These are phyloP conservation scores for Hypoxylon sp. DNA, from an alignment of 2,329 filamentous ascomycete species.

Conservation along the genomic window DNA sequence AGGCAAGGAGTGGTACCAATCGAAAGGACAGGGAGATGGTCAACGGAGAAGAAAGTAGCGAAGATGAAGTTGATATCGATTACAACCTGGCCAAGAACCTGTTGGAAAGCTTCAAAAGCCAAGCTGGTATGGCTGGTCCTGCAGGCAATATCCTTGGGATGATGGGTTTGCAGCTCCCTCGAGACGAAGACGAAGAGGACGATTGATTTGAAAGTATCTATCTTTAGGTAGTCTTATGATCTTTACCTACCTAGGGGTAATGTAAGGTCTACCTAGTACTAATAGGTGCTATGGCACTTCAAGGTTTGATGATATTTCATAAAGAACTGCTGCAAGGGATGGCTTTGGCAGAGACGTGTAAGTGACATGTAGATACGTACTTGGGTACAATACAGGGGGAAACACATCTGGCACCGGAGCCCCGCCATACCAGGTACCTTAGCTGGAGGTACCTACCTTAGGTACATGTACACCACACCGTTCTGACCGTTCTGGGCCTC, in stretches of 20 bases:
- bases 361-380: neutral
- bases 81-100: conserved; percentile 91
- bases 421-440: conserved; percentile 20
- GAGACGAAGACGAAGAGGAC: conserved; percentile 74
- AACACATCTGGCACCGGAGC: neutral
- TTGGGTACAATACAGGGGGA: neutral
- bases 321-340: too few relatives aligned
- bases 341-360: neutral
- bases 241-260: neutral
- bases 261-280: neutral
- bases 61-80: conserved; percentile 79
- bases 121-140: conserved; percentile 86
- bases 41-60: conserved; percentile 60
- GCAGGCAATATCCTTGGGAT: conserved; percentile 87
- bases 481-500: neutral
- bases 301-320: neutral
- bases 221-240: neutral
- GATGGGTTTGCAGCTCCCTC: conserved; percentile 84
- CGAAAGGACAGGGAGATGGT: conserved; percentile 46
- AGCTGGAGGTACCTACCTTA: too few relatives aligned
- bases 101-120: conserved; percentile 91
- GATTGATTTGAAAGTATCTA: conserved; percentile 34
- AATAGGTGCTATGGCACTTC: too few relatives aligned
- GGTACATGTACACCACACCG: too few relatives aligned
- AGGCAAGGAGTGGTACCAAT: conserved; percentile 42